These are phyloP conservation scores for Ustilago loliicola DNA, from an alignment of 1,284 basidiomycete species.

Conservation along the genomic window DNA sequence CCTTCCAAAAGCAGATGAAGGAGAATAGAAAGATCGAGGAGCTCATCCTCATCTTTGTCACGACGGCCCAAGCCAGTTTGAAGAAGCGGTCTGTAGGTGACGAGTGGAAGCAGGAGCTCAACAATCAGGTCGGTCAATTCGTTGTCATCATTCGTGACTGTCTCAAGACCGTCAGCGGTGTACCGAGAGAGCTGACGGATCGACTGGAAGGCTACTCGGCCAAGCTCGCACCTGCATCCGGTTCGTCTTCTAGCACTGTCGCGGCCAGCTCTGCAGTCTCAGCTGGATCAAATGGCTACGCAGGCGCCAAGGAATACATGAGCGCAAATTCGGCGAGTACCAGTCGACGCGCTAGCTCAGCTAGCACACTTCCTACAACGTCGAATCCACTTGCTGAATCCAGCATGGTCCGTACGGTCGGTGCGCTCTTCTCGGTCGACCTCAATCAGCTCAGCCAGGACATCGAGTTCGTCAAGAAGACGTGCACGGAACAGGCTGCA, in stretches of 20 bases:
- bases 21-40: slow-evolving; percentile 97
- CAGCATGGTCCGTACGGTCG: slow-evolving; percentile 75
- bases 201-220: slow-evolving; percentile 85
- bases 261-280: slow-evolving; percentile 8
- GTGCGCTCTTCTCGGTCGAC: slow-evolving; percentile 81
- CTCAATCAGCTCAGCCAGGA: slow-evolving; percentile 80
- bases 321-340: slow-evolving; percentile 23
- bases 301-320: slow-evolving; percentile 32
- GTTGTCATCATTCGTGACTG: slow-evolving; percentile 86
- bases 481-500: slow-evolving; percentile 77
- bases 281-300: slow-evolving; percentile 26
- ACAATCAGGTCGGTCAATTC: slow-evolving; percentile 89
- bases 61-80: slow-evolving; percentile 74
- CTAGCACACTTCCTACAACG: slow-evolving; percentile 30
- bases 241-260: slow-evolving; percentile 11
- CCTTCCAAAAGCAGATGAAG: slow-evolving; percentile 76
- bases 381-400: slow-evolving; percentile 38
- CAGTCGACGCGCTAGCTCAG: slow-evolving; percentile 48
- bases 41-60: slow-evolving; percentile 93
- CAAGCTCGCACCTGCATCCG: slow-evolving; percentile 74
- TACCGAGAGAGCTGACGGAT: slow-evolving; percentile 81
- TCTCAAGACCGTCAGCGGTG: slow-evolving; percentile 72
- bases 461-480: slow-evolving; percentile 78
- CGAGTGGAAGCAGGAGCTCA: slow-evolving; percentile 88
- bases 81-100: slow-evolving; percentile 82